These are phyloP conservation scores for Rutstroemia sp. DNA, from an alignment of 2,329 filamentous ascomycete species.

Conservation along the genomic window DNA sequence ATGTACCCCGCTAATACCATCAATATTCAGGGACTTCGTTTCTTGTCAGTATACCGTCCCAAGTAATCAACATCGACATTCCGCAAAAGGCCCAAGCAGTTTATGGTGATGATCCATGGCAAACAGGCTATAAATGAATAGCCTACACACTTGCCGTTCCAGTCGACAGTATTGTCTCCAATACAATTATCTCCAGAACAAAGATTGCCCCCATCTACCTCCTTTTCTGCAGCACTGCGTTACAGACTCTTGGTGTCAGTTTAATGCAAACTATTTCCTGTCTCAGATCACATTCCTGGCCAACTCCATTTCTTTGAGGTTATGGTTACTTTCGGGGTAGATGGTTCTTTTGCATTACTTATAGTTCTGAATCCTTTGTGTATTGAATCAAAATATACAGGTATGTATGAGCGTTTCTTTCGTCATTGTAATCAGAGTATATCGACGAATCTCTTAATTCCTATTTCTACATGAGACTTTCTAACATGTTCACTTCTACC, in stretches of 20 bases:
- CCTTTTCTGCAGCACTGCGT: background rate
- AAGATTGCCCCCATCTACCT: background rate
- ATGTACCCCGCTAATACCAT: background rate
- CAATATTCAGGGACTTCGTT: constrained; percentile 7
- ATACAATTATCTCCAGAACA: background rate
- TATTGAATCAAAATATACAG: constrained; percentile 11
- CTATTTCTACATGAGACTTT: background rate
- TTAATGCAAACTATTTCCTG: constrained; percentile 7
- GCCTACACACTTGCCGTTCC: background rate
- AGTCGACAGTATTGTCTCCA: background rate
- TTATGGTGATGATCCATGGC: constrained; percentile 7
- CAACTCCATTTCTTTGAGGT: constrained; percentile 43
- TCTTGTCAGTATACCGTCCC: constrained; percentile 12
- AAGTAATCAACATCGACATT: constrained; percentile 11
- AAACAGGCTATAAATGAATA: background rate
- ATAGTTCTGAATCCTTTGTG: constrained; percentile 49
- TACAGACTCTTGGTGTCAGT: constrained; percentile 11
- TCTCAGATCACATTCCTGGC: background rate
- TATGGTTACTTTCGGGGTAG: constrained; percentile 47
- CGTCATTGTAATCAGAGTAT: background rate
- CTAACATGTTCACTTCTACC: background rate
- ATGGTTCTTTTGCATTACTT: background rate
- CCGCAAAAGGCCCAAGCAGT: constrained; percentile 13
- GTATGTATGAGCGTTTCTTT: background rate
- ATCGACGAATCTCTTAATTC: background rate